A percentile compares a stretch with the other conserved stretches of the same genome.
Conservation (phyloP, 2,329 filamentous ascomycete species). For the Paraphaeosphaeria sporulosa region DNA sequence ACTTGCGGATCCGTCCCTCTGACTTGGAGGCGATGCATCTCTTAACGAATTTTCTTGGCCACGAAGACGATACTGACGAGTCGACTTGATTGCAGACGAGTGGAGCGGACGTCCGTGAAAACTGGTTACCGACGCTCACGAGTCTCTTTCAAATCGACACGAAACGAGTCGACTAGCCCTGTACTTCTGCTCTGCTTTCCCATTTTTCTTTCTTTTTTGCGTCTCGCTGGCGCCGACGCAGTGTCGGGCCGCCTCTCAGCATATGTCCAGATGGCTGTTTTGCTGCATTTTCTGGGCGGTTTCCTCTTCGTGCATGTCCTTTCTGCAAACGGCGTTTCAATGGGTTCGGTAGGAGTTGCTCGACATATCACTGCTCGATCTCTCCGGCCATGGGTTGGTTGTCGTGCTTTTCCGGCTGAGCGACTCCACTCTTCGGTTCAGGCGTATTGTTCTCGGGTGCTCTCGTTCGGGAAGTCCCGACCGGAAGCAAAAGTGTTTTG, state of each 20-base stretch:
- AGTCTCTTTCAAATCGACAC: conserved; percentile 39
- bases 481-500: conserved; percentile 41
- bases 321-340: conserved; percentile 35
- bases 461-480: conserved; percentile 24
- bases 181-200: conserved; percentile 17
- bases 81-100: conserved; percentile 37
- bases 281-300: conserved; percentile 45
- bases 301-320: conserved; percentile 41
- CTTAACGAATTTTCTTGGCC: conserved; percentile 47
- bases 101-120: conserved; percentile 43
- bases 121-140: conserved; percentile 43
- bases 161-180: conserved; percentile 35
- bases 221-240: conserved; percentile 22
- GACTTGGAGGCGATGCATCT: conserved; percentile 14
- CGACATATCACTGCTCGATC: conserved; percentile 25
- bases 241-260: conserved; percentile 31
- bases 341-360: conserved; percentile 28
- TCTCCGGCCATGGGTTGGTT: conserved; percentile 41
- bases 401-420: conserved; percentile 38
- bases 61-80: conserved; percentile 46
- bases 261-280: conserved; percentile 36
- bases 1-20: neutral
- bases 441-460: conserved; percentile 33
- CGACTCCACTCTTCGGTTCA: conserved; percentile 36
- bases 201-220: conserved; percentile 14